A percentile compares a stretch with the other conserved stretches of the same genome.
Conservation (phyloP, 2,329 filamentous ascomycete species). For the Trichocomaceae sp. region DNA sequence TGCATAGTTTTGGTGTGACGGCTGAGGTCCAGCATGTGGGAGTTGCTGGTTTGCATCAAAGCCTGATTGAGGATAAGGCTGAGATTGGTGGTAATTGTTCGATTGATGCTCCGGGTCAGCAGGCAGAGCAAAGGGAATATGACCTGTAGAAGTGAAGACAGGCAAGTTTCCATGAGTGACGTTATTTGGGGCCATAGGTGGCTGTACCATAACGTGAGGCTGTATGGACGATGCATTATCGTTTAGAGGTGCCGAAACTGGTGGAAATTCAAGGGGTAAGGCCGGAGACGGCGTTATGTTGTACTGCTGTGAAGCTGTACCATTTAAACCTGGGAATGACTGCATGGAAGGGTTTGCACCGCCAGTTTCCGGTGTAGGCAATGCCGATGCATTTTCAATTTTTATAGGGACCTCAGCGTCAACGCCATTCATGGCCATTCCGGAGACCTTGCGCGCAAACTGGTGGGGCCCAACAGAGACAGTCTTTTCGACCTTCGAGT, state of each 20-base stretch:
- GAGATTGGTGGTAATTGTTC: not conserved
- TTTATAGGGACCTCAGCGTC: slow-evolving; percentile 5
- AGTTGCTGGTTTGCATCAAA: not conserved
- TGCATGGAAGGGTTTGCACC: not conserved
- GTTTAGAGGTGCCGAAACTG: slow-evolving; percentile 20
- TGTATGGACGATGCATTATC: slow-evolving; percentile 6
- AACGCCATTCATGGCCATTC: not conserved
- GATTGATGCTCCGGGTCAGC: not conserved
- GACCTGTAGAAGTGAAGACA: slow-evolving; percentile 42
- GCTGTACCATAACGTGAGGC: slow-evolving; percentile 21
- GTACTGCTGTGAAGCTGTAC: not conserved
- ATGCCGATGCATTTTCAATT: not conserved
- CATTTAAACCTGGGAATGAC: slow-evolving; percentile 1
- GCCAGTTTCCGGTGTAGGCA: not conserved
- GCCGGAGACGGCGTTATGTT: slow-evolving; percentile 4
- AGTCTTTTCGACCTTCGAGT: not conserved
- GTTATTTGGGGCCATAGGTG: slow-evolving; percentile 17
- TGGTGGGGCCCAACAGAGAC: not conserved
- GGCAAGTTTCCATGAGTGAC: slow-evolving; percentile 35
- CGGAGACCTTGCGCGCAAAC: not conserved
- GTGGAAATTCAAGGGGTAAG: slow-evolving; percentile 6
- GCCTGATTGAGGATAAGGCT: not conserved
- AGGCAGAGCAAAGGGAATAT: slow-evolving; percentile 36
- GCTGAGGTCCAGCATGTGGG: not conserved
- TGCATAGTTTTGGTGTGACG: not conserved